Percentiles rank a stretch among this genome's conserved stretches.
Conservation (phyloP, 257 asterid genomes). For the Fraxinus excelsior region DNA sequence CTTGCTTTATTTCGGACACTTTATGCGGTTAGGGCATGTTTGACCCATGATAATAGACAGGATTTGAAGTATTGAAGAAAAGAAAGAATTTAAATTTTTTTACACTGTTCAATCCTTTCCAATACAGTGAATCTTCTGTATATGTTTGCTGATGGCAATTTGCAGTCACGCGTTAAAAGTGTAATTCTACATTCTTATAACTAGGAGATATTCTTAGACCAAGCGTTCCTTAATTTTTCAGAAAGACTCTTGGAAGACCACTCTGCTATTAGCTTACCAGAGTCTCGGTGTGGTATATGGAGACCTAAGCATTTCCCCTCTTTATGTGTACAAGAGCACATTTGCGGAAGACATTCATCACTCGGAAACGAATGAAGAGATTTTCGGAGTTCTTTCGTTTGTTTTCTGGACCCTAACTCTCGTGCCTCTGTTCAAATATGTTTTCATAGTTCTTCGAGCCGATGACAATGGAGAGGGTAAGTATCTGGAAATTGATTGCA, state of each 20-base stretch:
- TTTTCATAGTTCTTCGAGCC: constrained; percentile 84
- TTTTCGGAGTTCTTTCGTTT: constrained; percentile 88
- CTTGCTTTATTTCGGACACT: neutral
- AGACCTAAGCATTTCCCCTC: constrained; percentile 95
- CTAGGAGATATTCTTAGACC: constrained; percentile 9
- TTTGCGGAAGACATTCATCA: constrained; percentile 97
- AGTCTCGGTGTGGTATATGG: constrained; percentile 98
- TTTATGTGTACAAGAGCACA: constrained; percentile 94
- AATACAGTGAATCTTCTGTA: neutral
- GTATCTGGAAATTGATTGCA: neutral
- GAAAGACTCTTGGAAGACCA: constrained; percentile 80
- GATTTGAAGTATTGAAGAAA: neutral
- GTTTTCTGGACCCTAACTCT: constrained; percentile 94
- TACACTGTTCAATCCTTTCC: neutral
- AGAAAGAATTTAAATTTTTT: neutral
- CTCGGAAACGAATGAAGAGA: constrained; percentile 92
- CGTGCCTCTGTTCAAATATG: constrained; percentile 89
- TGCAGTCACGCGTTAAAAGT: neutral
- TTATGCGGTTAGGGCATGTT: neutral
- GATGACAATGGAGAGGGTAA: constrained; percentile 98
- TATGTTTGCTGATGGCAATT: neutral
- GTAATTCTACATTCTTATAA: constrained; percentile 7
- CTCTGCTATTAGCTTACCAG: constrained; percentile 85
- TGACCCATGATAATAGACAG: neutral
- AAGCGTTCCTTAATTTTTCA: constrained; percentile 26